phyloP scores from a whole-genome alignment of 495 filamentous ascomycete species.

The Aspergillus hancockii region DNA sequence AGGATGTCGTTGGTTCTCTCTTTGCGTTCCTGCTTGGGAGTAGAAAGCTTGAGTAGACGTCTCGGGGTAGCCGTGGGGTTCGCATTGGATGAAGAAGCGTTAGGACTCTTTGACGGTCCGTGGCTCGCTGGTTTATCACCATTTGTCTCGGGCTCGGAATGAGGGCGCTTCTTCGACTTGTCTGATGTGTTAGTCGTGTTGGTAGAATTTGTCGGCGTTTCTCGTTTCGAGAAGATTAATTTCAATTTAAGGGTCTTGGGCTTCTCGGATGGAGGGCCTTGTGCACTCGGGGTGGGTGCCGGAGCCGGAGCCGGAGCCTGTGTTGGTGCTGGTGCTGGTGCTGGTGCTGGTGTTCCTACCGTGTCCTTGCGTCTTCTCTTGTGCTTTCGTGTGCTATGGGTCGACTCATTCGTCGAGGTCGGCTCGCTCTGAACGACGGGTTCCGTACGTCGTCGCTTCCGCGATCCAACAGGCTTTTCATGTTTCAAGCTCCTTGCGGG shows the following conservation, averaged over 20 bases:
- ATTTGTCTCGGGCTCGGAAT: slow-evolving; percentile 17
- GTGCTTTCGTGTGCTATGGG: slow-evolving; percentile 4
- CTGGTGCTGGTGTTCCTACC: slow-evolving; percentile 1
- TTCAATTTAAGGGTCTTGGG: slow-evolving; percentile 5
- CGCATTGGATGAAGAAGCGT: neutral
- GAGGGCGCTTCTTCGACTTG: slow-evolving; percentile 20
- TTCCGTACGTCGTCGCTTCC: slow-evolving; percentile 21
- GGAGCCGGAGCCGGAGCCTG: neutral
- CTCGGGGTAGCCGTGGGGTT: neutral
- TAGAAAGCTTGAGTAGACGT: neutral
- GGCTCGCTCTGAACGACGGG: neutral
- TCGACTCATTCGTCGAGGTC: neutral
- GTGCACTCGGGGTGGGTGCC: neutral
- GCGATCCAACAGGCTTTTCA: slow-evolving; percentile 1
- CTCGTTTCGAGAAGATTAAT: slow-evolving; percentile 3
- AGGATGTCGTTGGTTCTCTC: neutral
- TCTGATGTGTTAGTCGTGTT: slow-evolving; percentile 1
- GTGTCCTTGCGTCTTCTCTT: slow-evolving; percentile 19
- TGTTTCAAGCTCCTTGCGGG: neutral
- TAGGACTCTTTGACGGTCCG: slow-evolving; percentile 9
- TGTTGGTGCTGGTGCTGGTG: neutral
- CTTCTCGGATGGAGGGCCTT: neutral
- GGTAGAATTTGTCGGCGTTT: neutral
- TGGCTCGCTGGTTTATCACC: neutral
- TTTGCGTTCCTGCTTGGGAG: neutral